Base-by-base conservation (phyloP, 768 basidiomycete species). In the Lactarius hatsudake region DNA sequence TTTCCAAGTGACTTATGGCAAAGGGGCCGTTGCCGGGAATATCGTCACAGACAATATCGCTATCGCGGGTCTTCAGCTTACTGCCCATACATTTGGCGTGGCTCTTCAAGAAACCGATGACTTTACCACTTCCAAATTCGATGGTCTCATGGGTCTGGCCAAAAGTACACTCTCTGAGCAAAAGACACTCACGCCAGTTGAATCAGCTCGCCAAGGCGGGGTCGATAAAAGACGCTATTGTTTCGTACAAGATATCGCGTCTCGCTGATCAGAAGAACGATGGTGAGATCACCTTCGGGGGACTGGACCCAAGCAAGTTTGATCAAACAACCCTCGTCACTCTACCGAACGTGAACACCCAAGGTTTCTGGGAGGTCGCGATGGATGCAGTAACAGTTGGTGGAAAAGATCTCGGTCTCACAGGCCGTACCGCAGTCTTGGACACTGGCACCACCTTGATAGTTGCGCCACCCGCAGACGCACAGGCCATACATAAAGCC, bases 221-320 rank as follows among this genome's bases (percentile, higher is more conserved):
- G 38, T 78, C 85, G 61, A 86, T 94, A 64, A 69, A 78, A 34
- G 80, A 82, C 8, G 82, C 90, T 2, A 88, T 94, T 73, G 84
- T 86, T 12, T 90, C 91, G 10, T 93, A 84, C 84, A 93, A 90
- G 79, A 86, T 96, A 64, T 82, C 90, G 2, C 89, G 93, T 65
- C 78, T 88, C 40, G 81, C 83, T 10, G 91, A 94, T 73, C 78
- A 82, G 71, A 76, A 79, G 74, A 88, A 89, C 71, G 89, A 93
- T 71, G 93, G 93, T 60, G 83, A 92, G 77, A 83, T 94, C 66
- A 92, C 92, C 9, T 90, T 95, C 69, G 93, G 93, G 40, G 88
- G 83, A 15, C 81, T 93, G 40, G 90, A 94, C 76, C 15, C 78
- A 10, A 79, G 83, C 68, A 92, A 93, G 76, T 91, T 92, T 74